phyloP scores from a whole-genome alignment of 1,284 basidiomycete species.

The Naganishia liquefaciens region DNA sequence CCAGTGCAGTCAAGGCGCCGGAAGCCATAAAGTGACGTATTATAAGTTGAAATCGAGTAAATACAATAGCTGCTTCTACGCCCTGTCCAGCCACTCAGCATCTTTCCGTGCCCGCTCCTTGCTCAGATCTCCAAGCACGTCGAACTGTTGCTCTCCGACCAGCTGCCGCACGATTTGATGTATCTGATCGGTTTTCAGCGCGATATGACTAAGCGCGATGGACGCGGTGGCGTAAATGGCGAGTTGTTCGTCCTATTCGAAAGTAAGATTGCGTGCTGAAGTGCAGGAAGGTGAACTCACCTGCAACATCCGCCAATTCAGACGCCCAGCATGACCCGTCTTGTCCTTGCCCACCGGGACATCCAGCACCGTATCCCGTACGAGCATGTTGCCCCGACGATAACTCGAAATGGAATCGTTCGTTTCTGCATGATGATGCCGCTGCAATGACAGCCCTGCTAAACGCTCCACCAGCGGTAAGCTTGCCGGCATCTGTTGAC shows the following conservation, averaged over 20 bases:
- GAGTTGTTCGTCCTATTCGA: constrained; percentile 46
- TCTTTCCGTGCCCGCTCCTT: constrained; percentile 8
- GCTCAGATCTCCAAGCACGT: constrained; percentile 42
- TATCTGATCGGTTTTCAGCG: constrained; percentile 45
- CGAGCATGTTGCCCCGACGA: neutral
- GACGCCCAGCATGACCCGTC: neutral
- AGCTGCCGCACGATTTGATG: constrained; percentile 42
- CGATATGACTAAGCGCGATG: constrained; percentile 45
- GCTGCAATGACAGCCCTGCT: constrained; percentile 21
- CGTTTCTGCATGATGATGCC: constrained; percentile 2
- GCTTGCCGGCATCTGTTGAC: constrained; percentile 45
- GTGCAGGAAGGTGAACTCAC: constrained; percentile 1
- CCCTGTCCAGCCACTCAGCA: constrained; percentile 15
- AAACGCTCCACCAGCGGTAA: constrained; percentile 51
- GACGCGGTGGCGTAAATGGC: constrained; percentile 48
- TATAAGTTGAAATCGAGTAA: too few species aligned
- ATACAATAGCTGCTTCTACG: neutral
- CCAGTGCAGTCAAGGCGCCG: too few species aligned
- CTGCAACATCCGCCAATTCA: constrained; percentile 28
- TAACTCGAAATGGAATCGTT: constrained; percentile 5
- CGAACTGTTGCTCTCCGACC: constrained; percentile 47
- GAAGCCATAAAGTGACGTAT: too few species aligned
- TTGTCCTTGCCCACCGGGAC: neutral
- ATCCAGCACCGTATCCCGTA: neutral
- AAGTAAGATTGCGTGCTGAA: neutral